A percentile compares a stretch with the other conserved stretches of the same genome.
Conservation (phyloP, 176 grass and related monocot genomes). For the Oryza glaberrima region DNA sequence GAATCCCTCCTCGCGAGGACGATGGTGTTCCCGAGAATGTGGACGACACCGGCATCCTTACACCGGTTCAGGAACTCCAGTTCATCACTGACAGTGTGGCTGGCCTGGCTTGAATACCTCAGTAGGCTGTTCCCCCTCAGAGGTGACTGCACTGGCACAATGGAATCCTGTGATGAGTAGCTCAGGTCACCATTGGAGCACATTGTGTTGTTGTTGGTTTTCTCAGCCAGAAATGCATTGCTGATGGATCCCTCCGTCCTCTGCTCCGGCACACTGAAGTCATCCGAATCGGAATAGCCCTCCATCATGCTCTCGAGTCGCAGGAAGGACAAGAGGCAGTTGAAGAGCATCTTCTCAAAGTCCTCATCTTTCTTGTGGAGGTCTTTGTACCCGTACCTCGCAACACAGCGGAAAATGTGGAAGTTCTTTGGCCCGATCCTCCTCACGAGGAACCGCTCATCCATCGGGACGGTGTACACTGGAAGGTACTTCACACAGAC, state of each 20-base stretch:
- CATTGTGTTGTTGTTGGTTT: slow-evolving; percentile 44
- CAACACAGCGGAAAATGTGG: slow-evolving; percentile 93
- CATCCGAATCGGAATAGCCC: slow-evolving; percentile 81
- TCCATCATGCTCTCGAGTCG: slow-evolving; percentile 98
- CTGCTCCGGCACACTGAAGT: slow-evolving; percentile 53
- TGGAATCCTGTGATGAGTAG: slow-evolving; percentile 68
- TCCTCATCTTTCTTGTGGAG: slow-evolving; percentile 91
- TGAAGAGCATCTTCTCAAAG: slow-evolving; percentile 86
- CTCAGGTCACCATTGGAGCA: slow-evolving; percentile 60
- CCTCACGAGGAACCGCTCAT: slow-evolving; percentile 86
- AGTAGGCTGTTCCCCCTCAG: slow-evolving; percentile 17
- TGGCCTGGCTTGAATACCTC: slow-evolving; percentile 44
- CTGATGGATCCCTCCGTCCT: not conserved
- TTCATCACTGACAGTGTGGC: slow-evolving; percentile 61
- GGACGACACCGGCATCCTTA: slow-evolving; percentile 88
- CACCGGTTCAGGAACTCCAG: slow-evolving; percentile 89
- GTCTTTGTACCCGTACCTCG: slow-evolving; percentile 94
- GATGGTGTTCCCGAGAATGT: slow-evolving; percentile 96
- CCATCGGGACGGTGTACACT: slow-evolving; percentile 81
- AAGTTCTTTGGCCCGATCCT: slow-evolving; percentile 91
- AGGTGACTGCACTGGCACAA: slow-evolving; percentile 57
- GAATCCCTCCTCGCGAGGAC: slow-evolving; percentile 76
- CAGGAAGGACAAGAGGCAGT: slow-evolving; percentile 65
- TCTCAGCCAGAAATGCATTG: slow-evolving; percentile 32
- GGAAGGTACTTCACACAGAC: slow-evolving; percentile 98